Conservation (phyloP, 2,329 filamentous ascomycete genomes). For the Aaosphaeria arxii region DNA sequence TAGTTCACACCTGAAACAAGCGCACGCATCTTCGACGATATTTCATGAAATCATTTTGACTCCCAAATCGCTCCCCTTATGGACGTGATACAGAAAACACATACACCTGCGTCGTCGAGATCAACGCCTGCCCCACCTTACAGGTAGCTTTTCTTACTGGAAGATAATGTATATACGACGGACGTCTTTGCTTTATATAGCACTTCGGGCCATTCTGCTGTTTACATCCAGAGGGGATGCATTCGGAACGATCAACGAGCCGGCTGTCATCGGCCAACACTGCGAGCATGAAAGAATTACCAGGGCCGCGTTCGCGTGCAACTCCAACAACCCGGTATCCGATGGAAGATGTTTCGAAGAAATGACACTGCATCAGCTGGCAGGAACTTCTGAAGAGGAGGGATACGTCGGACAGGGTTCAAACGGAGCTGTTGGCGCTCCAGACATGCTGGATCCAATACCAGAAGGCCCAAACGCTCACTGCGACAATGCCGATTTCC, state of each 20-base stretch:
- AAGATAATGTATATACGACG: no score
- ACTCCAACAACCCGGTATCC: conserved; percentile 7
- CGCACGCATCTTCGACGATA: no score
- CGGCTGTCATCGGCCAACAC: conserved; percentile 17
- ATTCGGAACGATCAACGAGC: conserved; percentile 23
- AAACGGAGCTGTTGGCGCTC: conserved; percentile 22
- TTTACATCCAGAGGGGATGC: background rate
- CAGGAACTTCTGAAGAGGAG: conserved; percentile 13
- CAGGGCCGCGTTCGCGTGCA: conserved; percentile 17
- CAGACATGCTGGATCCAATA: conserved; percentile 19
- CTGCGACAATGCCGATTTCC: conserved; percentile 24
- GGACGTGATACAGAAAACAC: no score
- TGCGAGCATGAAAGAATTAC: conserved; percentile 24
- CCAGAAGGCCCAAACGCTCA: conserved; percentile 23
- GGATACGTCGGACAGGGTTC: conserved; percentile 17
- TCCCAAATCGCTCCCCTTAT: no score
- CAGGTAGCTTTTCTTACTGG: no score
- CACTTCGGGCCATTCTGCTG: background rate
- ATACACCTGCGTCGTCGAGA: no score
- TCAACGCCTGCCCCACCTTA: no score
- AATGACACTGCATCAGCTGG: conserved; percentile 16
- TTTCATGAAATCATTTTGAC: no score
- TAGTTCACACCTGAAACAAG: no score
- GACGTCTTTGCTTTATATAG: no score
- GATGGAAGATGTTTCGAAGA: conserved; percentile 21